These are phyloP conservation scores for Botrytis medusae DNA, from an alignment of 2,329 filamentous ascomycete genomes.

Conservation along the genomic window DNA sequence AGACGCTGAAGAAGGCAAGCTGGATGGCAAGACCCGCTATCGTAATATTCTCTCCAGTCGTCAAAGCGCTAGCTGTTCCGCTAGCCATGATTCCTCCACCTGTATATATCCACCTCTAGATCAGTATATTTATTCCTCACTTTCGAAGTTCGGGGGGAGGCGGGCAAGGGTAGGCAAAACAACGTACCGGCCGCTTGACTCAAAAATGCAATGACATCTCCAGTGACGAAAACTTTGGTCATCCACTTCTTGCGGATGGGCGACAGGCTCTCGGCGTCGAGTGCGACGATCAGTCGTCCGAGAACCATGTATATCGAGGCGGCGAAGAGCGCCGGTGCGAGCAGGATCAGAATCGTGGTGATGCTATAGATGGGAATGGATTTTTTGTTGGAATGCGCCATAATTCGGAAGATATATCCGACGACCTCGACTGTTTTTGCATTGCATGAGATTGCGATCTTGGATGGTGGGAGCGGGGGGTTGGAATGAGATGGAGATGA, in stretches of 20 bases:
- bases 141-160: neutral
- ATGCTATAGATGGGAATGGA: constrained; percentile 7
- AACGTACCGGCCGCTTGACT: constrained; percentile 3
- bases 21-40: constrained; percentile 50
- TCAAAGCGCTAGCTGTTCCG: constrained; percentile 36
- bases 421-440: neutral
- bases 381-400: neutral
- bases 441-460: neutral
- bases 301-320: constrained; percentile 17
- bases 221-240: constrained; percentile 1
- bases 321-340: constrained; percentile 10
- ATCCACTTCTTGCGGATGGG: neutral
- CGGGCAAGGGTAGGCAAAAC: too few relatives aligned
- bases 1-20: constrained; percentile 50
- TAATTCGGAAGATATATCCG: neutral
- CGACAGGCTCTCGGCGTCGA: neutral
- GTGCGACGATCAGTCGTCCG: neutral
- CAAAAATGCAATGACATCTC: constrained; percentile 12
- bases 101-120: neutral
- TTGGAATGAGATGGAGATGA: neutral
- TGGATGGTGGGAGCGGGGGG: too few relatives aligned
- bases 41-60: constrained; percentile 45
- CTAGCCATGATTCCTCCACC: constrained; percentile 23
- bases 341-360: neutral
- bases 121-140: neutral